Percentiles rank a stretch among this genome's conserved stretches.
Evolutionary conservation across 1,139 yeast species (phyloP).

Genomic region (Ashbya aceris): DNA sequence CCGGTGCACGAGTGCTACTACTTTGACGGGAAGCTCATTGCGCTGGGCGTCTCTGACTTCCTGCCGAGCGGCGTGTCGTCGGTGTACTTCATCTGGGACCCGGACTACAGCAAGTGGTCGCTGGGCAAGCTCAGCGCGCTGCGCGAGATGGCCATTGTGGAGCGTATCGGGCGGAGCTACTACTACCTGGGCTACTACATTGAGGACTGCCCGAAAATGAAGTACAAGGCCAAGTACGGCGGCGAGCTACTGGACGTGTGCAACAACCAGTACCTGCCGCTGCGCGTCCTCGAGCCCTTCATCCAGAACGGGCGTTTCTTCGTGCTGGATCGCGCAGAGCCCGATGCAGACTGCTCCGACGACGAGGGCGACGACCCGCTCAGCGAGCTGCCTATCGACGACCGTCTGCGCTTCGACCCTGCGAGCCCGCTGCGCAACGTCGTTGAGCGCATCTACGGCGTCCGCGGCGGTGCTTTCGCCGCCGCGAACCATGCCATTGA

Average conservation of each 20-base stretch:
- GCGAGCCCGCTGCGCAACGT: constrained; percentile 22
- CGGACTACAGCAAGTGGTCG: constrained; percentile 60
- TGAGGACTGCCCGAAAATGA: constrained; percentile 74
- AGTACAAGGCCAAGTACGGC: constrained; percentile 69
- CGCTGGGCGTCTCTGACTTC: constrained; percentile 69
- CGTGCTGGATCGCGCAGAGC: constrained; percentile 16
- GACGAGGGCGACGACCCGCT: constrained; percentile 7
- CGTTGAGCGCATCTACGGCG: constrained; percentile 34
- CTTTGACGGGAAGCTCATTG: constrained; percentile 52
- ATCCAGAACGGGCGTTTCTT: constrained; percentile 38
- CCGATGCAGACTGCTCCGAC: constrained; percentile 20
- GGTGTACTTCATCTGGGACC: constrained; percentile 85
- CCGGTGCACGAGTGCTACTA: constrained; percentile 74
- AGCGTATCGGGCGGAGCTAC: constrained; percentile 34
- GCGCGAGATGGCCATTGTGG: constrained; percentile 50
- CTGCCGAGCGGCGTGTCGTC: constrained; percentile 73
- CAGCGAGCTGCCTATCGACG: constrained; percentile 15
- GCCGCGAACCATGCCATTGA: constrained; percentile 26
- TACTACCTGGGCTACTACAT: constrained; percentile 74
- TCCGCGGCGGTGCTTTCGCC: constrained; percentile 21
- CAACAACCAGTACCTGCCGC: constrained; percentile 38
- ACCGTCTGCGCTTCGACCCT: constrained; percentile 9
- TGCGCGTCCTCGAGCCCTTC: constrained; percentile 31
- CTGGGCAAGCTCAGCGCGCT: constrained; percentile 74
- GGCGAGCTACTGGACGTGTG: constrained; percentile 57